phyloP scores from a whole-genome alignment of 2,329 filamentous ascomycete species.

The Nigrospora sphaerica region DNA sequence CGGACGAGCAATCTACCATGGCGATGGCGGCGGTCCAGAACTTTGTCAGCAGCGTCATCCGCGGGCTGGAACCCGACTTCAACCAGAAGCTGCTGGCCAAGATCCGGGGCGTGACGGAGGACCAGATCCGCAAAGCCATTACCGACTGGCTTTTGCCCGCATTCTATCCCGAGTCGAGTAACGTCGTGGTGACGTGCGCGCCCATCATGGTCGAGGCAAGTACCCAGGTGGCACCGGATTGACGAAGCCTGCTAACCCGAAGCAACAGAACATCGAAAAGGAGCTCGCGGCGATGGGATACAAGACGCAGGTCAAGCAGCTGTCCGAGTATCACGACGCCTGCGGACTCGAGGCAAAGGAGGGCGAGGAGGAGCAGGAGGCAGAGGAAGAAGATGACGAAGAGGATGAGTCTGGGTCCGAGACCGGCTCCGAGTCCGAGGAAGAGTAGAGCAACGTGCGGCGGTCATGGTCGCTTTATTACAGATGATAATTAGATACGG shows the following conservation, averaged over 20 bases:
- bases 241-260: too few relatives aligned
- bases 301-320: slow-evolving; percentile 63
- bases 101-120: slow-evolving; percentile 67
- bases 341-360: slow-evolving; percentile 69
- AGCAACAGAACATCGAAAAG: slow-evolving; percentile 60
- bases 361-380: slow-evolving; percentile 39
- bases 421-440: slow-evolving; percentile 2
- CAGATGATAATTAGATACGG: too few relatives aligned
- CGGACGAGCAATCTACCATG: slow-evolving; percentile 84
- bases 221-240: slow-evolving; percentile 8
- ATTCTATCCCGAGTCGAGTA: slow-evolving; percentile 73
- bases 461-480: too few relatives aligned
- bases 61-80: slow-evolving; percentile 69
- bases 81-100: slow-evolving; percentile 68
- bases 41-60: slow-evolving; percentile 75
- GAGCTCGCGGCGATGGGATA: slow-evolving; percentile 73
- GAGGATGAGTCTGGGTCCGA: slow-evolving; percentile 2
- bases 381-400: slow-evolving; percentile 8
- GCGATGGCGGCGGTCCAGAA: slow-evolving; percentile 73
- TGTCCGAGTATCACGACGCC: slow-evolving; percentile 80
- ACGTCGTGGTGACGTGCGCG: slow-evolving; percentile 83
- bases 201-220: slow-evolving; percentile 77
- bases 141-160: slow-evolving; percentile 68
- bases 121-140: slow-evolving; percentile 71
- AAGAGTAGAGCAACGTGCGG: neutral